phyloP scores from a whole-genome alignment of 2,329 filamentous ascomycete genomes.

The Ciborinia camelliae region DNA sequence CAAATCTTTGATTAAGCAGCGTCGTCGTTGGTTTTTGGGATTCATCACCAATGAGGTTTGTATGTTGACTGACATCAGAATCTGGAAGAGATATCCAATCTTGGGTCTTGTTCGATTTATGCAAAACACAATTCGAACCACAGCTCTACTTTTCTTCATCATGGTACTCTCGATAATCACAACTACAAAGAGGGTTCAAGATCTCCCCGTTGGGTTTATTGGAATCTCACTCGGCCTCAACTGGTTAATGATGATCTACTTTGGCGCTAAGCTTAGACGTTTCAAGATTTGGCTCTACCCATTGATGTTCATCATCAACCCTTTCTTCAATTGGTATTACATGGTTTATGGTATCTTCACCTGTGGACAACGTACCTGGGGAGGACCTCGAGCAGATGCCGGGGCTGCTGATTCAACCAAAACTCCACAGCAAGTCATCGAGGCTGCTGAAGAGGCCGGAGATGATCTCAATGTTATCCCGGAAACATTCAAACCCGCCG shows the following conservation, averaged over 20 bases:
- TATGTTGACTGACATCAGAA: constrained; percentile 90
- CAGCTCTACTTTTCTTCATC: constrained; percentile 89
- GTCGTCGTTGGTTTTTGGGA: constrained; percentile 91
- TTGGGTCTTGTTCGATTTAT: constrained; percentile 84
- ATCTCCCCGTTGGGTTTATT: constrained; percentile 90
- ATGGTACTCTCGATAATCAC: constrained; percentile 83
- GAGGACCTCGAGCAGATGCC: constrained; percentile 86
- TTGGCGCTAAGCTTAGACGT: constrained; percentile 78
- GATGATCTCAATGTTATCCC: constrained; percentile 89
- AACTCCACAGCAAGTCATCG: constrained; percentile 78
- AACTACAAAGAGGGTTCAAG: constrained; percentile 71
- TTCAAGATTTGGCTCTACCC: constrained; percentile 96
- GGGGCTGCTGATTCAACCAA: constrained; percentile 72
- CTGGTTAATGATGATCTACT: constrained; percentile 95
- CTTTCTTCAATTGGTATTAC: constrained; percentile 97
- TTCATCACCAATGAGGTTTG: constrained; percentile 98
- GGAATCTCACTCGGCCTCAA: constrained; percentile 89
- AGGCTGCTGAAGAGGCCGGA: constrained; percentile 71
- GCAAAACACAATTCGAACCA: constrained; percentile 95
- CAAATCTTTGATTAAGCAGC: constrained; percentile 82
- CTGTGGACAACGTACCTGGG: constrained; percentile 91
- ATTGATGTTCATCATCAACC: constrained; percentile 91
- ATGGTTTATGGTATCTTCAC: constrained; percentile 61
- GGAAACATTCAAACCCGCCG: constrained; percentile 70
- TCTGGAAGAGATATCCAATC: constrained; percentile 89